Evolutionary conservation across 257 asterid genomes (phyloP), one percentile per base, ranked within the genome.

Genomic region (Solanum etuberosum): DNA sequence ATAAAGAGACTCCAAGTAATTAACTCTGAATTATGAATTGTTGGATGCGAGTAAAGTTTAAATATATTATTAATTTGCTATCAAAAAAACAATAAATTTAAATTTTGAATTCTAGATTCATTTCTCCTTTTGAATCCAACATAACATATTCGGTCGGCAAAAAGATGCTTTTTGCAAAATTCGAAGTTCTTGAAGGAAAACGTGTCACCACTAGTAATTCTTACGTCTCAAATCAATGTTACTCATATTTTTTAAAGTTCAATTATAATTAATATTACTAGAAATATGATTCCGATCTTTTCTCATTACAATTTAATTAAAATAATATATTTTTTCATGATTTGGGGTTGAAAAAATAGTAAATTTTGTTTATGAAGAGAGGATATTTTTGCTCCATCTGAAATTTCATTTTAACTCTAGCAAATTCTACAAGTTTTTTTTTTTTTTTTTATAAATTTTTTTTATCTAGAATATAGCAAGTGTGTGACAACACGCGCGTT

Each of bases 401-500:
- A 13, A 5, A 67, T 67, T 65, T 67, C 37, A 10, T 63, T 67
- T 68, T 12, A 67, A 27, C 6, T 68, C n/a, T 31, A 32, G 14
- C 42, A 70, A 70, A 5, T 73, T 35, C 51, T 37, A 6, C 23
- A 21, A 23, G 9, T 9, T 6, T 1, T 1, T 12, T 9, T 38
- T 1, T 12, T 1, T 23, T 5, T n/a, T n/a, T n/a, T n/a, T n/a
- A n/a, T n/a, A n/a, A n/a, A n/a, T 1, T 12, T 9, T 38, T 1
- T 12, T 1, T 23, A 2, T 18, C 7, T 74, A 38, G 61, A 76
- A 76, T 14, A 77, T 3, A 1, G n/a, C n/a, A 25, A 14, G 14
- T 8, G 84, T 7, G 37, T 4, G 11, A 1, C 16, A 37, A 4
- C 15, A 78, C 10, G 65, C 65, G 37, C 37, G 3, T 1, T 27